These are phyloP conservation scores for Xylariaceae sp. DNA, from an alignment of 2,329 filamentous ascomycete genomes.

Conservation along the genomic window DNA sequence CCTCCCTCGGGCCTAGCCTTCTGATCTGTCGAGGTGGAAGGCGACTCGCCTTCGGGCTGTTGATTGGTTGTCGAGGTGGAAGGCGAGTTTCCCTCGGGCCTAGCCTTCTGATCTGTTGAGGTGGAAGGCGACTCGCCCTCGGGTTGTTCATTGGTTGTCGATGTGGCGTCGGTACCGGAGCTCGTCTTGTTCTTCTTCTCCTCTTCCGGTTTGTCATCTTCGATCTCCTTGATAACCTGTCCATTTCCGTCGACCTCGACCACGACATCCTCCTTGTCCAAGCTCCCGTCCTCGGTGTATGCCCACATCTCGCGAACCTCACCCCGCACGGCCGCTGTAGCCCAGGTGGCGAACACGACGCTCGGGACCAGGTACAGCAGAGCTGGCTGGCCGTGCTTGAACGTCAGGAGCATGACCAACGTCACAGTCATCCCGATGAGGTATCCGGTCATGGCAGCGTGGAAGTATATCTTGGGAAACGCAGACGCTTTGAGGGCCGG, in stretches of 20 bases:
- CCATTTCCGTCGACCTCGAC: conserved; percentile 47
- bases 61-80: too few species aligned
- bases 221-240: conserved; percentile 33
- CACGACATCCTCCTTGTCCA: conserved; percentile 47
- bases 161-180: conserved; percentile 1
- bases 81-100: too few species aligned
- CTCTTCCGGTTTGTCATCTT: conserved; percentile 27
- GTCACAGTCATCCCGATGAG: conserved; percentile 69
- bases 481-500: conserved; percentile 32
- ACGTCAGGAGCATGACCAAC: conserved; percentile 67
- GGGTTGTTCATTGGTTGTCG: too few species aligned
- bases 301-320: conserved; percentile 71
- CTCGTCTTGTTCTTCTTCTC: conserved; percentile 22
- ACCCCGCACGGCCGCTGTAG: conserved; percentile 61
- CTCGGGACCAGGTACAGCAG: conserved; percentile 87
- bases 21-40: too few species aligned
- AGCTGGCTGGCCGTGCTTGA: conserved; percentile 78
- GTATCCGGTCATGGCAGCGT: conserved; percentile 70
- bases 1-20: too few species aligned
- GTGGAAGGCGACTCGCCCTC: too few species aligned
- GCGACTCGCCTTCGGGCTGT: too few species aligned
- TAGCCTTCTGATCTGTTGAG: conserved; percentile 1
- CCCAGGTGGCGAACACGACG: conserved; percentile 67
- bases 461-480: conserved; percentile 84
- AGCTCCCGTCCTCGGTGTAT: conserved; percentile 66